These are phyloP conservation scores for Dendryphion nanum DNA, from an alignment of 2,329 filamentous ascomycete genomes.

Conservation along the genomic window DNA sequence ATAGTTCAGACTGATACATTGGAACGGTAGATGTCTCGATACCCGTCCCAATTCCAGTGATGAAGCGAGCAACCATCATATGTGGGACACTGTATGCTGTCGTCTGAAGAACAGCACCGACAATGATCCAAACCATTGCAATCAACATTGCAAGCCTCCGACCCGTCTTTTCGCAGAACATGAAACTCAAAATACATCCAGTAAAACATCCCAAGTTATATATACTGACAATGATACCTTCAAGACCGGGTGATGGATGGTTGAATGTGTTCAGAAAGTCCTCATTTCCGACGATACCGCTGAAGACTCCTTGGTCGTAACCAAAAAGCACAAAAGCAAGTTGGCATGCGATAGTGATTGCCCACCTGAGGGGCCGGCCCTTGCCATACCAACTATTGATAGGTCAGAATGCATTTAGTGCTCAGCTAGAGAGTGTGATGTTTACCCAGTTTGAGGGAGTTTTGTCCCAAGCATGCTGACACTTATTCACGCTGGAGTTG, in stretches of 20 bases:
- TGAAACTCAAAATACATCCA: constrained; percentile 39
- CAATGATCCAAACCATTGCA: constrained; percentile 43
- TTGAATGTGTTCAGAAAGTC: constrained; percentile 41
- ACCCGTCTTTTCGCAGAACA: constrained; percentile 38
- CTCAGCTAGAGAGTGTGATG: no score
- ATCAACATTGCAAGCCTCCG: constrained; percentile 41
- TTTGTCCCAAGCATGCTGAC: no score
- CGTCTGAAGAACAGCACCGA: constrained; percentile 34
- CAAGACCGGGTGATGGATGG: constrained; percentile 37
- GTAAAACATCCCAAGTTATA: constrained; percentile 42
- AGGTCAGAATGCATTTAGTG: no score
- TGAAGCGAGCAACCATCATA: constrained; percentile 49
- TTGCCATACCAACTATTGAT: no score
- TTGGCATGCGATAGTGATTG: constrained; percentile 30
- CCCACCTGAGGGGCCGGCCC: constrained; percentile 24
- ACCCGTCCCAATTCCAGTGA: constrained; percentile 52
- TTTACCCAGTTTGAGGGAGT: no score
- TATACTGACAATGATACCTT: constrained; percentile 45
- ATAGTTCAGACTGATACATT: constrained; percentile 48
- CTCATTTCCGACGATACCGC: constrained; percentile 42
- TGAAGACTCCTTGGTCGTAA: constrained; percentile 40
- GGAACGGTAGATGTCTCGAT: constrained; percentile 47
- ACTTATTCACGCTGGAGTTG: no score
- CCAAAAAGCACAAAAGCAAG: constrained; percentile 33
- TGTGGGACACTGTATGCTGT: constrained; percentile 31